Evolutionary conservation across 192 early-diverging fungal genomes (phyloP), one percentile per base, ranked within the genome.

Genomic region (Kickxella alabastrina): DNA sequence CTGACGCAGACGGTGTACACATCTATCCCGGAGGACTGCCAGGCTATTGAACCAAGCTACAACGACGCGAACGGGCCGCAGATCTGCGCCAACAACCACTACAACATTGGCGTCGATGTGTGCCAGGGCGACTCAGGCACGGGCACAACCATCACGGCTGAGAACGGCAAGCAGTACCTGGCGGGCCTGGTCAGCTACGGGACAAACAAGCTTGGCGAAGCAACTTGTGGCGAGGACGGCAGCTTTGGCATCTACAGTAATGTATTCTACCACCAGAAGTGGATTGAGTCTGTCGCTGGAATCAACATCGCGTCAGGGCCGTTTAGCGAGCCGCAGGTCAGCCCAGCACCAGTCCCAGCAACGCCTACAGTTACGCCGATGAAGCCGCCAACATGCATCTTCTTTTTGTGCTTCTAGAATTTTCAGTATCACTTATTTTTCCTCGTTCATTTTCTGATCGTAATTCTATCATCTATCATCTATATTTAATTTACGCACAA

Each of bases 181-280:
- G 65, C 65, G 31, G 72, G 72, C 32, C 42, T 75, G 18, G 72
- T 75, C 26, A 75, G 72, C 57, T 75, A 60, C 17, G 72, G 72
- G 9, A 56, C 56, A 10, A 52, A 68, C 45, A 41, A 21, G 13
- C 29, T 49, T 7, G 55, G 52, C 6, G 53, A 60, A 12, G 29
- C 56, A 8, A 75, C 72, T 0, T 75, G 72, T 21, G 72, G 72
- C 7, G 72, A 75, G 31, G 42, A 52, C 8, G 65, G 57, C 21
- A 68, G 72, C 52, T 75, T 75, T 68, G 72, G 72, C 34, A 56
- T 75, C 21, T 75, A 75, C 40, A 68, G 65, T 12, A 61, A 51
- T 36, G 31, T 64, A 6, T 59, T 50, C 43, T 52, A 67, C 26
- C 66, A 44, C 14, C 31, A 50, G 37, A 24, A 42, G 2, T 75